These are phyloP conservation scores for Auricularia cornea DNA, from an alignment of 768 basidiomycete genomes.

Conservation along the genomic window DNA sequence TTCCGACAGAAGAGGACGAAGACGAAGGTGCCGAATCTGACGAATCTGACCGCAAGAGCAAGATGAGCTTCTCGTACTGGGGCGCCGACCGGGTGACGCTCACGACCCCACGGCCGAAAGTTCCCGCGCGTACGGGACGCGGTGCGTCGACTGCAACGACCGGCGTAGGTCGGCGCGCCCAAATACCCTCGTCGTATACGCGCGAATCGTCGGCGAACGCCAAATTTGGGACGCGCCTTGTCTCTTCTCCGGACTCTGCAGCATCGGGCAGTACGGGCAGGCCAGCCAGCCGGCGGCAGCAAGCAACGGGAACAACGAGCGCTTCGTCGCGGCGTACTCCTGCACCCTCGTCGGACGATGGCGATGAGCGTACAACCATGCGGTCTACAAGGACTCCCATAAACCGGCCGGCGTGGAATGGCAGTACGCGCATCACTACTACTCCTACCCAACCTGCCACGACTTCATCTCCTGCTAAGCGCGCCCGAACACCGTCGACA, in stretches of 20 bases:
- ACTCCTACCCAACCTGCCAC: constrained; percentile 18
- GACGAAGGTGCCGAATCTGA: constrained; percentile 58
- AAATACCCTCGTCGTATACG: constrained; percentile 12
- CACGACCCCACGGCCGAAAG: constrained; percentile 63
- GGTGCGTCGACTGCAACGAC: constrained; percentile 3
- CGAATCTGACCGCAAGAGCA: constrained; percentile 82
- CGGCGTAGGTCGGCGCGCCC: constrained; percentile 7
- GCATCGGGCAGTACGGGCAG: constrained; percentile 31
- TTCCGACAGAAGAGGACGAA: constrained; percentile 42
- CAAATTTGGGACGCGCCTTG: constrained; percentile 80
- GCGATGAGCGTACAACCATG: constrained; percentile 46
- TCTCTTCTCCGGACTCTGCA: constrained; percentile 47
- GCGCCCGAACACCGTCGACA: constrained; percentile 31
- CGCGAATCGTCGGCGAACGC: constrained; percentile 84
- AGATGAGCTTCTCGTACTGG: constrained; percentile 94
- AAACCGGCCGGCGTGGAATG: constrained; percentile 54
- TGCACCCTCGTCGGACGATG: constrained; percentile 52
- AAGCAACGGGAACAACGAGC: constrained; percentile 22
- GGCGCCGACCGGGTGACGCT: constrained; percentile 87
- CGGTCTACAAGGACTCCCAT: constrained; percentile 57
- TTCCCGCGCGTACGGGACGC: constrained; percentile 16
- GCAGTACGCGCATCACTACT: constrained; percentile 38
- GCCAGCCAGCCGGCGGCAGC: constrained; percentile 56
- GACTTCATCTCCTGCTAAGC: constrained; percentile 28
- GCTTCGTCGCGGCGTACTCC: constrained; percentile 13